These are phyloP conservation scores for Metarhizium rileyi DNA, from an alignment of 2,329 filamentous ascomycete genomes.

Conservation along the genomic window DNA sequence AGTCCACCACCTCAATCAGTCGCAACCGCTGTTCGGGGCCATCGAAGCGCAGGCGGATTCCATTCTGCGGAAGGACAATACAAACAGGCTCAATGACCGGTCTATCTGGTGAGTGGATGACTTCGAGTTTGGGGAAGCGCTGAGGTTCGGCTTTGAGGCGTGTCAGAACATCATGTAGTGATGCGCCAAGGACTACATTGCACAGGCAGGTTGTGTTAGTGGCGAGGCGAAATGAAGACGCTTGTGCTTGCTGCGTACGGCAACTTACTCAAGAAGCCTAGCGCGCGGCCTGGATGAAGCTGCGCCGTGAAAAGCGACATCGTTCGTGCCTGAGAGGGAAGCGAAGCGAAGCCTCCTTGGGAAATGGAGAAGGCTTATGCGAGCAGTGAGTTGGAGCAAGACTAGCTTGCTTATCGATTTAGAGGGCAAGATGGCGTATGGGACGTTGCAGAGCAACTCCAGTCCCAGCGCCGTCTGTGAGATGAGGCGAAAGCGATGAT, in stretches of 20 bases:
- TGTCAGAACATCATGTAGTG: constrained; percentile 80
- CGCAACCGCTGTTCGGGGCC: constrained; percentile 85
- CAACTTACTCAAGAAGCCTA: constrained; percentile 47
- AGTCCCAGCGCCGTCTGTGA: neutral
- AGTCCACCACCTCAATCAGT: constrained; percentile 84
- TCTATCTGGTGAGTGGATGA: constrained; percentile 65
- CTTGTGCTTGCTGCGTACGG: neutral
- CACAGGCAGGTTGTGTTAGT: constrained; percentile 37
- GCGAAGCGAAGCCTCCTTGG: neutral
- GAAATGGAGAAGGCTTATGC: neutral
- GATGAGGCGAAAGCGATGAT: neutral
- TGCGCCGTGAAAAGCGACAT: constrained; percentile 48
- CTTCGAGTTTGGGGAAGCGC: constrained; percentile 71
- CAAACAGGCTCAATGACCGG: constrained; percentile 69
- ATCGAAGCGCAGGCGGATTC: constrained; percentile 84
- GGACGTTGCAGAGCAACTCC: neutral
- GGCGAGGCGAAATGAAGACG: neutral
- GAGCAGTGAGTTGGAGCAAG: neutral
- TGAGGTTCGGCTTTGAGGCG: constrained; percentile 81
- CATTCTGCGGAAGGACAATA: constrained; percentile 72
- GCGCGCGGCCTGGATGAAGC: constrained; percentile 54
- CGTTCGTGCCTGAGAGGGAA: constrained; percentile 4
- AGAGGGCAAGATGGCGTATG: neutral
- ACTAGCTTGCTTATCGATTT: neutral
- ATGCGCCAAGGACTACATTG: constrained; percentile 86